Percentiles rank a stretch among this genome's conserved stretches.
These are phyloP conservation scores for Sugiyamaella xylanicola DNA, from an alignment of 1,139 yeast genomes.

Conservation along the genomic window DNA sequence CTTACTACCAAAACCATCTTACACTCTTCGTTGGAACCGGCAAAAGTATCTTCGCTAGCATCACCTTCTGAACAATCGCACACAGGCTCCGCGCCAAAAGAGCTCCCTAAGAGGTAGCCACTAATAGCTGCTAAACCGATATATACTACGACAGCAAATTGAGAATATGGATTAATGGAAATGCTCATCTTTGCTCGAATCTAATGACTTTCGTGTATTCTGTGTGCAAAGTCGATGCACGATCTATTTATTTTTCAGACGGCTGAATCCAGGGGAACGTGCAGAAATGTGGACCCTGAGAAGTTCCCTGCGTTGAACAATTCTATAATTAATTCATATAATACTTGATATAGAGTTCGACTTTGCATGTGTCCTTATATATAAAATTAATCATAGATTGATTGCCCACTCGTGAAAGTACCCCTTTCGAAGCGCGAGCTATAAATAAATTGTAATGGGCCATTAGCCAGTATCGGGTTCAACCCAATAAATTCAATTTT, in stretches of 20 bases:
- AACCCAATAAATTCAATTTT: slow-evolving; percentile 41
- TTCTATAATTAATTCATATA: too few species aligned
- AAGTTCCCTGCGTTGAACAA: too few species aligned
- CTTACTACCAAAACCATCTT: slow-evolving; percentile 88
- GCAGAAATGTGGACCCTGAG: too few species aligned
- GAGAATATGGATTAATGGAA: slow-evolving; percentile 1
- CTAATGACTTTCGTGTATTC: too few species aligned
- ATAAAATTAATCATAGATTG: too few species aligned
- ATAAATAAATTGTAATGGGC: background rate
- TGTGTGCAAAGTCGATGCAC: too few species aligned
- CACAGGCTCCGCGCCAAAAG: background rate
- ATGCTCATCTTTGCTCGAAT: background rate
- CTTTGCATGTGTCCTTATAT: too few species aligned
- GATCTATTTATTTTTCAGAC: too few species aligned
- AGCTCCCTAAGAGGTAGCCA: slow-evolving; percentile 15
- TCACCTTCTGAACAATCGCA: slow-evolving; percentile 23
- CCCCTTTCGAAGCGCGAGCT: too few species aligned
- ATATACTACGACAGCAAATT: slow-evolving; percentile 10
- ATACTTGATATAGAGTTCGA: too few species aligned
- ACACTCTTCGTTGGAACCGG: slow-evolving; percentile 68
- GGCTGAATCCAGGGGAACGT: too few species aligned
- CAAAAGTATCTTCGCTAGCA: slow-evolving; percentile 27
- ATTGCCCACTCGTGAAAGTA: too few species aligned
- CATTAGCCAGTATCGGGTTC: background rate
- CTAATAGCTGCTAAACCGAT: slow-evolving; percentile 13